Evolutionary conservation across 345 rosid species (phyloP).

Genomic region (Eucalyptus victrix): DNA sequence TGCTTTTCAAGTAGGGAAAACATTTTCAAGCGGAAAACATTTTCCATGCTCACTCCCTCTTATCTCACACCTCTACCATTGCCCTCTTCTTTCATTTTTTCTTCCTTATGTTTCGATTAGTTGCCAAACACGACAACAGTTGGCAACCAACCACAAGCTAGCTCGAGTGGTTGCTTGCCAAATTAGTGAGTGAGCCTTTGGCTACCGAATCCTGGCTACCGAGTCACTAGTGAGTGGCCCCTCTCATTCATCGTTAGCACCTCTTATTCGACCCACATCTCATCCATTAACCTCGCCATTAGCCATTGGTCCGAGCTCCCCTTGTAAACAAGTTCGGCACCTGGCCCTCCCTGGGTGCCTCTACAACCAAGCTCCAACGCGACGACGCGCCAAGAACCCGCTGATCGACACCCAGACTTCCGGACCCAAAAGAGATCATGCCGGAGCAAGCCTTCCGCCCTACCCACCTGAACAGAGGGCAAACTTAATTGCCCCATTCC

Average conservation of each 20-base stretch:
- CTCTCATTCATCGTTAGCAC: background rate
- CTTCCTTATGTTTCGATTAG: too few relatives aligned
- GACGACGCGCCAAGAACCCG: slow-evolving; percentile 11
- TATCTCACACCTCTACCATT: fast-evolving
- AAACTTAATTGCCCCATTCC: slow-evolving; percentile 1
- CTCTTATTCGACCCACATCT: background rate
- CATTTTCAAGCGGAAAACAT: too few relatives aligned
- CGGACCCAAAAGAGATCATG: background rate
- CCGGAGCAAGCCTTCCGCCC: too few relatives aligned
- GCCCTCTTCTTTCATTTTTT: too few relatives aligned
- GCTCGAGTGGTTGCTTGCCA: too few relatives aligned
- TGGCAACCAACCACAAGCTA: too few relatives aligned
- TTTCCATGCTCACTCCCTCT: too few relatives aligned
- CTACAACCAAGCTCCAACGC: slow-evolving; percentile 1
- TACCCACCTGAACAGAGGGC: background rate
- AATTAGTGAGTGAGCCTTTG: too few relatives aligned
- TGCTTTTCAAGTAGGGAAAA: too few relatives aligned
- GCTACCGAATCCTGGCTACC: background rate
- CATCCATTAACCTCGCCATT: background rate
- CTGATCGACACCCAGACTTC: background rate
- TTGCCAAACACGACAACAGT: too few relatives aligned
- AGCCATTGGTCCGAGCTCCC: background rate
- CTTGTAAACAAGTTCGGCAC: background rate
- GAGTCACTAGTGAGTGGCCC: slow-evolving; percentile 1
- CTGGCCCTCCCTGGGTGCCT: background rate